These are phyloP conservation scores for Leccinum ochraceum DNA, from an alignment of 768 basidiomycete genomes.

Conservation along the genomic window DNA sequence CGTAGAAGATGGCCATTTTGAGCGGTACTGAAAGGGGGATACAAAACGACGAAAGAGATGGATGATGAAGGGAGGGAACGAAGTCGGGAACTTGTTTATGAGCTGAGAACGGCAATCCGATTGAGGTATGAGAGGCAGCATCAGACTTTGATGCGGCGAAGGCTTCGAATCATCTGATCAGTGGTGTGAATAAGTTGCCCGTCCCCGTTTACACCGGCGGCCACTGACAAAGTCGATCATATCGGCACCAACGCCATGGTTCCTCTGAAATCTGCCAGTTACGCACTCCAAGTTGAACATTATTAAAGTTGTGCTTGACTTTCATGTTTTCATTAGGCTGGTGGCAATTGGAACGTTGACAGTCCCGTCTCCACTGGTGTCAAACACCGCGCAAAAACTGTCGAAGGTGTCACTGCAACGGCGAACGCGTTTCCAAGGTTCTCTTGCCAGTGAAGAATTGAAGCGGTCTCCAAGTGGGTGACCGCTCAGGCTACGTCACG, in stretches of 20 bases:
- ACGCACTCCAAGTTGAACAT: background rate
- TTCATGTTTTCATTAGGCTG: background rate
- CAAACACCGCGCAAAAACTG: background rate
- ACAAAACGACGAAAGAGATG: background rate
- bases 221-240: background rate
- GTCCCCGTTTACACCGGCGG: background rate
- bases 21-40: background rate
- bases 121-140: background rate
- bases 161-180: background rate
- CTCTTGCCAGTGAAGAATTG: no score
- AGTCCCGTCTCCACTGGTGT: background rate
- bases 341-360: background rate
- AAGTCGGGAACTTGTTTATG: background rate
- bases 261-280: background rate
- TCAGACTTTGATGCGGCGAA: background rate
- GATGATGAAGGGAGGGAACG: background rate
- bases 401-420: background rate
- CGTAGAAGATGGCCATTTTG: slow-evolving; percentile 57
- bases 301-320: background rate
- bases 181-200: background rate
- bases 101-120: background rate
- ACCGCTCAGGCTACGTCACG: background rate
- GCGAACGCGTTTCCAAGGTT: background rate
- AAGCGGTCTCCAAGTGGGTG: no score
- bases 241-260: background rate